Evolutionary conservation across 2,329 filamentous ascomycete genomes (phyloP).

Genomic region (Chaetomium globosum): DNA sequence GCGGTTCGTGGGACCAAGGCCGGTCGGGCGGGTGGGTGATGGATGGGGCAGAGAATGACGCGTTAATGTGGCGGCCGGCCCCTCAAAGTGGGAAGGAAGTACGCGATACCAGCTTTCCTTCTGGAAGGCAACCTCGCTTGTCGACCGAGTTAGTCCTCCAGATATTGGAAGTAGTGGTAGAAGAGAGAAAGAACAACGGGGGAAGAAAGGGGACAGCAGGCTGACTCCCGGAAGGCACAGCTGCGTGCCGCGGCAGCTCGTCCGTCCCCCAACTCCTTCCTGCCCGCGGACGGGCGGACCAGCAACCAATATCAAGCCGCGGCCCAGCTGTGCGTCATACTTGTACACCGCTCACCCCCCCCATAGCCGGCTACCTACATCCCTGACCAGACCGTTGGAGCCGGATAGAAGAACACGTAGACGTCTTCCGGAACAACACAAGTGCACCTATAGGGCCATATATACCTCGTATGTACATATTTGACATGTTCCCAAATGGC

Average conservation of each 20-base stretch:
- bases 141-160: not conserved
- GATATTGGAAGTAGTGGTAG: not conserved
- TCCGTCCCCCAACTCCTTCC: not conserved
- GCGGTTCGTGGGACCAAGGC: slow-evolving; percentile 5
- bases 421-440: slow-evolving; percentile 2
- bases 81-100: not conserved
- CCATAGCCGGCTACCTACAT: not conserved
- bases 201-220: not conserved
- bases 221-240: not conserved
- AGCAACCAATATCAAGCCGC: slow-evolving; percentile 15
- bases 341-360: not conserved
- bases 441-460: not conserved
- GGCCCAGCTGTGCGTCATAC: slow-evolving; percentile 20
- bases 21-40: not conserved
- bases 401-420: slow-evolving; percentile 9
- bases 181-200: not conserved
- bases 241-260: not conserved
- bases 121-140: not conserved
- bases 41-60: not conserved
- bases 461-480: not conserved
- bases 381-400: not conserved
- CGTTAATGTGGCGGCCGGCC: not conserved
- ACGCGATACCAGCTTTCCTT: not conserved
- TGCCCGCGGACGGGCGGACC: not conserved
- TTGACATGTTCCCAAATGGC: not conserved